These are phyloP conservation scores for Citrus australasica DNA, from an alignment of 345 rosid genomes.

Conservation along the genomic window DNA sequence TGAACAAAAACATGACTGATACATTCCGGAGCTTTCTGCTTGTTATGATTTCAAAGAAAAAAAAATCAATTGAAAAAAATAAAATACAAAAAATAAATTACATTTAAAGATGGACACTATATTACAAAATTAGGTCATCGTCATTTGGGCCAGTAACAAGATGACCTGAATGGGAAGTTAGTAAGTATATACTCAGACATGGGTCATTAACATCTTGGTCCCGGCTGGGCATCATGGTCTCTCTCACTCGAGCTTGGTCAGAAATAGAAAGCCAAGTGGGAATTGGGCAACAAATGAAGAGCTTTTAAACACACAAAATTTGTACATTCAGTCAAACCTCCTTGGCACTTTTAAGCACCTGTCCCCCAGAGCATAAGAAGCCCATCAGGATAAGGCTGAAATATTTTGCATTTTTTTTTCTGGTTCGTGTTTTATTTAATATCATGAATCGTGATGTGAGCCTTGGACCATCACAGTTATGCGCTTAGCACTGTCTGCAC, in stretches of 20 bases:
- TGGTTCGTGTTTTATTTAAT: constrained; percentile 50
- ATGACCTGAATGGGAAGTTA: constrained; percentile 27
- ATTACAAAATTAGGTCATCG: constrained; percentile 31
- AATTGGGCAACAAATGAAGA: constrained; percentile 22
- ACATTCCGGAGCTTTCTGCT: constrained; percentile 6
- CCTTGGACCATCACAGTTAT: constrained; percentile 78
- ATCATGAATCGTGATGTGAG: constrained; percentile 86
- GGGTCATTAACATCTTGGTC: constrained; percentile 18
- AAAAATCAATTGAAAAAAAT: neutral
- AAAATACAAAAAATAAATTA: constrained; percentile 20
- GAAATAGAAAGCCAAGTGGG: constrained; percentile 16
- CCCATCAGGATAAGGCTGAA: constrained; percentile 56
- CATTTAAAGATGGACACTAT: constrained; percentile 30
- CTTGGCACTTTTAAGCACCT: constrained; percentile 55
- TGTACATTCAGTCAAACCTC: constrained; percentile 35
- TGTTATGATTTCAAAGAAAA: neutral
- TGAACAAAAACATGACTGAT: neutral
- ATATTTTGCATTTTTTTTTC: constrained; percentile 31
- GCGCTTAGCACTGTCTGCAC: constrained; percentile 86
- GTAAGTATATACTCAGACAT: constrained; percentile 8
- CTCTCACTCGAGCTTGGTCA: constrained; percentile 11
- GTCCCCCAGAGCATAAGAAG: constrained; percentile 66
- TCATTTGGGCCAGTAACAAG: neutral
- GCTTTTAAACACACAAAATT: constrained; percentile 25
- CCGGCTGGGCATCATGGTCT: neutral